Base-by-base conservation (phyloP, 345 rosid species). In the Melastoma malabathricum region DNA sequence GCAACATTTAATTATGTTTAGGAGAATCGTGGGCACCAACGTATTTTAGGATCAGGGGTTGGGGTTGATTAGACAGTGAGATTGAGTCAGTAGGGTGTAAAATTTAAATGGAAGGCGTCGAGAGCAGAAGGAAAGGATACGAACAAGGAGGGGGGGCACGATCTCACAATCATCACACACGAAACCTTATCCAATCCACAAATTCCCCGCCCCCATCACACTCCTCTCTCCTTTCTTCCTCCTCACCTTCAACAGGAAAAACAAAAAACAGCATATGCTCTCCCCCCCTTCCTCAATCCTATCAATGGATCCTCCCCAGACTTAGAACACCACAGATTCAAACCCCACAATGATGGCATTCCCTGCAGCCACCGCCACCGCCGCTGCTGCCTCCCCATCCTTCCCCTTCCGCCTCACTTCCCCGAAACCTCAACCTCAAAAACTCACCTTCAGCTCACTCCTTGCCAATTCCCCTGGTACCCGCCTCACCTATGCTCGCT, bases 371-470 rank as follows among this genome's bases (percentile, higher is more conserved):
- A 61, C 69, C 67, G 13, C n/a, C 29, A 10, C 18, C 43, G n/a
- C 31, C 41, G 10, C 31, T 16, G 15, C 77, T 53, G 49, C 19
- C 61, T 7, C 55, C 50, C 16, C 56, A 19, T 46, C 58, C 44
- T 39, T 38, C 27, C 15, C 20, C 31, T 27, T 6, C 46, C 39
- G 22, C 46, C 44, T 16, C 47, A 25, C 54, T 7, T 9, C 18
- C 53, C 17, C 45, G 15, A 34, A 6, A 10, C 6, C 13, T 19
- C 46, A 46, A 15, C 22, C 82, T 39, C 50, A 75, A 25, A 70
- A 71, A 55, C 83, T 81, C 19, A 66, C 76, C 22, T 76, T 81
- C 68, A 72, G 79, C 57, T 80, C 86, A 73, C 77, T 63, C 58
- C 67, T 69, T 59, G 66, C 74, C 57, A 65, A 68, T 47, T 47